Evolutionary conservation across 139 green algal genomes (phyloP).

Genomic region (Pseudopediastrum boryanum): DNA sequence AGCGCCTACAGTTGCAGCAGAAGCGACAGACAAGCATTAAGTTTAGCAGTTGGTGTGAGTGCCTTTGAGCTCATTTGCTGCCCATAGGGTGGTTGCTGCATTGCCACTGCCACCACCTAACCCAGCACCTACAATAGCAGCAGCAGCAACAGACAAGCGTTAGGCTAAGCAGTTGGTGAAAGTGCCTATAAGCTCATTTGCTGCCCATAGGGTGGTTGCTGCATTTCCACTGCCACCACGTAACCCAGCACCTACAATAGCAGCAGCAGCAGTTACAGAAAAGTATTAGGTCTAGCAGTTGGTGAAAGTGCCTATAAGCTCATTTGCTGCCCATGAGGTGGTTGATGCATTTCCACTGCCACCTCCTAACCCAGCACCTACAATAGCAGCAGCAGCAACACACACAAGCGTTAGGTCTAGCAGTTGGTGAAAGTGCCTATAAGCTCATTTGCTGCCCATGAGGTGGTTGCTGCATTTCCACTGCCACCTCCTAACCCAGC

Average conservation of each 20-base stretch:
- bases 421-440: too few relatives aligned
- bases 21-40: not conserved
- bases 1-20: constrained; percentile 70
- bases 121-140: constrained; percentile 84
- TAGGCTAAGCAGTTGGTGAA: not conserved
- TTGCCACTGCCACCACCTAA: constrained; percentile 96
- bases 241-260: constrained; percentile 86
- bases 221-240: constrained; percentile 96
- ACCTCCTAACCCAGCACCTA: too few relatives aligned
- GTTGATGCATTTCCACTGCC: not conserved
- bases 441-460: constrained; percentile 97
- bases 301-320: not conserved
- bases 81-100: constrained; percentile 95
- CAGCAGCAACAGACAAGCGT: not conserved
- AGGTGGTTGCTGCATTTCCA: constrained; percentile 94
- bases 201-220: constrained; percentile 95
- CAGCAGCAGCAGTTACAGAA: not conserved
- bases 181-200: constrained; percentile 81
- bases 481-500: constrained; percentile 95
- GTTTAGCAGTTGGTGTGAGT: not conserved
- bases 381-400: too few relatives aligned
- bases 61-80: constrained; percentile 89
- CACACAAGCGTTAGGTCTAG: too few relatives aligned
- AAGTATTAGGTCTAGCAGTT: not conserved
- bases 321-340: not conserved